phyloP scores from a whole-genome alignment of 1,139 yeast genomes.

The Kodamaea suecica region DNA sequence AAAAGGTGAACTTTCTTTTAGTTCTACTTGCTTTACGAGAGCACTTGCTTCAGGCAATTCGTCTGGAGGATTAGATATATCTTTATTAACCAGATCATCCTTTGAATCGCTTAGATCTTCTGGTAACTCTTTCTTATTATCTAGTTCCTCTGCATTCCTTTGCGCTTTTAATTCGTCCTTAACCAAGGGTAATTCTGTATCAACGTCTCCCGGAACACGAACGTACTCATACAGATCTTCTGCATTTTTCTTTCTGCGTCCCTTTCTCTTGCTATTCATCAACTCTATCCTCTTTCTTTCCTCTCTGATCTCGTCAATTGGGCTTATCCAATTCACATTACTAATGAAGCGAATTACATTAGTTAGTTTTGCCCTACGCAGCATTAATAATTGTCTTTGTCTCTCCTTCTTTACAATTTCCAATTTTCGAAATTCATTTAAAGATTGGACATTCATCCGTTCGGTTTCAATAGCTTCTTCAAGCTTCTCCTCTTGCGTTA shows the following conservation, averaged over 20 bases:
- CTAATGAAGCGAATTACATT: constrained; percentile 55
- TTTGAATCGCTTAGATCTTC: constrained; percentile 4
- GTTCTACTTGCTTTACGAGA: too few relatives aligned
- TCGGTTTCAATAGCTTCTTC: constrained; percentile 88
- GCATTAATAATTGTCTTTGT: constrained; percentile 69
- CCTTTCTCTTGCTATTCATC: constrained; percentile 19
- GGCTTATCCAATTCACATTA: constrained; percentile 37
- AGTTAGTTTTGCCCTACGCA: constrained; percentile 56
- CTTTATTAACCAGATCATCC: constrained; percentile 1
- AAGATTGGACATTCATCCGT: constrained; percentile 64
- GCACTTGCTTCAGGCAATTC: too few relatives aligned
- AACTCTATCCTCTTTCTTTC: constrained; percentile 22
- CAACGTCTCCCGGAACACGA: constrained; percentile 38
- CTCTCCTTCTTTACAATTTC: constrained; percentile 78
- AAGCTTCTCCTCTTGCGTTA: constrained; percentile 84
- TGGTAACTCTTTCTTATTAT: constrained; percentile 6
- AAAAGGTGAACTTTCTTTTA: too few relatives aligned
- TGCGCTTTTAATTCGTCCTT: constrained; percentile 23
- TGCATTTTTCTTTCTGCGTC: constrained; percentile 33
- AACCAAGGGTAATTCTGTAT: constrained; percentile 34
- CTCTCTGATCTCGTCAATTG: constrained; percentile 55
- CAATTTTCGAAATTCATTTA: constrained; percentile 76
- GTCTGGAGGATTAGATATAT: too few relatives aligned
- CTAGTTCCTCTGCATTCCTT: constrained; percentile 9
- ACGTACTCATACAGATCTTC: constrained; percentile 13